phyloP scores from a whole-genome alignment of 768 basidiomycete genomes.

The Podaxis pistillaris region DNA sequence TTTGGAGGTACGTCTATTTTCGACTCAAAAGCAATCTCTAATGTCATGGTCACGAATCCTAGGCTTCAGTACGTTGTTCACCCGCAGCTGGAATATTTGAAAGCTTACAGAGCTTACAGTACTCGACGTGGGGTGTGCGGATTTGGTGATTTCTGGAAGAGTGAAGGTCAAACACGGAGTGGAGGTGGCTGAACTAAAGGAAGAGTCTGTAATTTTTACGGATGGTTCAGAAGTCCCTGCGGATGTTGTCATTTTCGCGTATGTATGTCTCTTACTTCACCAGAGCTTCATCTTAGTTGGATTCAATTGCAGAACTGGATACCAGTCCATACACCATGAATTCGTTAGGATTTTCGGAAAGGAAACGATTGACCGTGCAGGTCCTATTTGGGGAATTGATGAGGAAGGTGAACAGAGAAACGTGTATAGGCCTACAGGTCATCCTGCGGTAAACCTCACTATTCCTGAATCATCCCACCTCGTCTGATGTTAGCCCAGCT shows the following conservation, averaged over 20 bases:
- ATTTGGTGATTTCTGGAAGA: conserved; percentile 51
- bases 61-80: no score
- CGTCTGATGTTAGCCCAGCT: conserved; percentile 23
- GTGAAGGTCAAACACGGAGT: conserved; percentile 58
- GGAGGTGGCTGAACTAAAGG: conserved; percentile 34
- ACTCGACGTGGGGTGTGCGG: conserved; percentile 47
- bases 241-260: not conserved
- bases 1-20: not conserved
- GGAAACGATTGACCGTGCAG: conserved; percentile 29
- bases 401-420: conserved; percentile 39
- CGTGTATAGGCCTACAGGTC: conserved; percentile 38
- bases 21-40: not conserved
- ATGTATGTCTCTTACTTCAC: conserved; percentile 11
- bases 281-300: not conserved
- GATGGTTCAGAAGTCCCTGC: conserved; percentile 28
- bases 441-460: conserved; percentile 34
- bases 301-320: conserved; percentile 7
- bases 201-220: conserved; percentile 32
- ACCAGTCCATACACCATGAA: conserved; percentile 23
- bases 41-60: no score
- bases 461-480: not conserved
- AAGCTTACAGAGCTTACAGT: conserved; percentile 16
- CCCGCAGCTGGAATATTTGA: no score
- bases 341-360: conserved; percentile 34
- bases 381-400: conserved; percentile 37